Conservation (phyloP, 371 early-diverging fungal species). For the Rhizomucor miehei region DNA sequence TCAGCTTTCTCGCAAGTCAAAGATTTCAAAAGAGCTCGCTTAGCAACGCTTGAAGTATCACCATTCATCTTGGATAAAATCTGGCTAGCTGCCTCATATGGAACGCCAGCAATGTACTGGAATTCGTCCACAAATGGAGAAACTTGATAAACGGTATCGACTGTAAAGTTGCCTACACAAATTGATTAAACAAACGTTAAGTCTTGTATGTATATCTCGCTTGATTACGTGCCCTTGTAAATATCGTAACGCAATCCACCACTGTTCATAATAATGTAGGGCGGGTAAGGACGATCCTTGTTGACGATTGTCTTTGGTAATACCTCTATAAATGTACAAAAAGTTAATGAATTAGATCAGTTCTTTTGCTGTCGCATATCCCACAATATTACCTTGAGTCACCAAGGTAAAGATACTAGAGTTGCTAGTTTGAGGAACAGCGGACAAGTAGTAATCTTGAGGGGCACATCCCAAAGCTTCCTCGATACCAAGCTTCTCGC, state of each 20-base stretch:
- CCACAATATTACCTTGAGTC: slow-evolving; percentile 27
- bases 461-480: slow-evolving; percentile 51
- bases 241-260: slow-evolving; percentile 54
- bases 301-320: slow-evolving; percentile 37
- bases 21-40: neutral
- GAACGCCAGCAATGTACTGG: slow-evolving; percentile 33
- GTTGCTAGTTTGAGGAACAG: slow-evolving; percentile 38
- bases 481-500: slow-evolving; percentile 28
- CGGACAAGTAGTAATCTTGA: slow-evolving; percentile 44
- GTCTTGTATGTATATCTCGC: neutral
- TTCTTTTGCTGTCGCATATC: neutral
- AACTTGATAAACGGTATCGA: slow-evolving; percentile 49
- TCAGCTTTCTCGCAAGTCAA: slow-evolving; percentile 20
- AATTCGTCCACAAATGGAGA: slow-evolving; percentile 50
- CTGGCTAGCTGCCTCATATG: slow-evolving; percentile 23
- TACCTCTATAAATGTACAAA: slow-evolving; percentile 38
- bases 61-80: slow-evolving; percentile 51
- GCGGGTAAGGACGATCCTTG: slow-evolving; percentile 32
- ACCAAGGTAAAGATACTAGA: slow-evolving; percentile 43
- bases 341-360: neutral
- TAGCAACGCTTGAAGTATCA: neutral
- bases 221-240: slow-evolving; percentile 21
- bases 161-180: slow-evolving; percentile 38
- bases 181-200: neutral
- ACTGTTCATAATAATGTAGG: slow-evolving; percentile 42